Evolutionary conservation across 306 rosid species (phyloP), one percentile per base, ranked within the genome.

Genomic region (Rubus idaeus): DNA sequence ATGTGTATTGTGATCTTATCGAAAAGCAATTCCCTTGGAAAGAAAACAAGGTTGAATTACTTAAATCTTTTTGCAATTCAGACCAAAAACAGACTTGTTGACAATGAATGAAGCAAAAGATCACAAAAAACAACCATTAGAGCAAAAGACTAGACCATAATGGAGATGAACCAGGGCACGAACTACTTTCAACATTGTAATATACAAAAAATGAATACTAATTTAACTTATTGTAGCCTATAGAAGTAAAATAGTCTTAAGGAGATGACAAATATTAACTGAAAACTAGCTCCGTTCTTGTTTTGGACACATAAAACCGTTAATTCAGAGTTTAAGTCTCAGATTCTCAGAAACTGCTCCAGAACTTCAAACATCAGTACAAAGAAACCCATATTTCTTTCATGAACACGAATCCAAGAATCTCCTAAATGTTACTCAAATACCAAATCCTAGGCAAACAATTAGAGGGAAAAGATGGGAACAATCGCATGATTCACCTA

Each of bases 261-360:
- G 3, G 52, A 41, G 42, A 55, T 44, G 16, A 56, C 13, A 41
- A 14, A 40, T 41, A 39, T 9, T n/a, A 8, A 12, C 7, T 0
- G 52, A 53, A 39, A 40, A 44, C 4, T 30, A 30, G 35, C 35
- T 37, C 35, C 5, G 8, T 53, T 37, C 30, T 72, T 3, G 14
- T 42, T 56, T 2, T 73, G 20, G 55, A 42, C 53, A 16, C 10
- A 52, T 37, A 39, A 17, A 71, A n/a, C 41, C 46, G 8, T 37
- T 37, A 11, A 26, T 26, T 26, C 30, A 39, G 23, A 12, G 6
- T 44, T 1, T 44, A 4, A 1, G 39, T 23, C 65, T 60, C 41
- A 1, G 40, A 60, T 60, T 60, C 65, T 60, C 75, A 71, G n/a
- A 21, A 40, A 73, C 66, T 73, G 35, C n/a, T 16, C 30, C 58